Evolutionary conservation across 2,329 filamentous ascomycete species (phyloP).

Genomic region (Penicillium hesseltinei): DNA sequence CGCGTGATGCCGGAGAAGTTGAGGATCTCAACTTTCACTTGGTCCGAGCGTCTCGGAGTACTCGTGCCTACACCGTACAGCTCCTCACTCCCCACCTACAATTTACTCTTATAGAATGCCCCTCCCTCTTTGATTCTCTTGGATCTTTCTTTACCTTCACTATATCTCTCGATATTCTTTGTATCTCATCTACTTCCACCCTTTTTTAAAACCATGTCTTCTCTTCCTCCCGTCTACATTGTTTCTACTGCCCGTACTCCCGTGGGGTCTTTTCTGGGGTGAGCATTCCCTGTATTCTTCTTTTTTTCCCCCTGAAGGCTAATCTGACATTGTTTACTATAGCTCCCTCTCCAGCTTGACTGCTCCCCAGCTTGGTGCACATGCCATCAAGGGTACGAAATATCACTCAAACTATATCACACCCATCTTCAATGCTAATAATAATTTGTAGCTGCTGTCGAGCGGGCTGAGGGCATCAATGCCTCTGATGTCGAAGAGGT

Average conservation of each 20-base stretch:
- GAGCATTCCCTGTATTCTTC: slow-evolving; percentile 33
- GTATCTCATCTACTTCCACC: background rate
- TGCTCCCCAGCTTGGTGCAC: slow-evolving; percentile 81
- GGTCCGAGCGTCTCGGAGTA: slow-evolving; percentile 22
- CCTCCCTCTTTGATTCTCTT: slow-evolving; percentile 4
- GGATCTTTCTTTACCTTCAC: background rate
- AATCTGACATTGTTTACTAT: slow-evolving; percentile 19
- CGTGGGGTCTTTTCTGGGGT: slow-evolving; percentile 93
- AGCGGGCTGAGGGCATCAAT: slow-evolving; percentile 82
- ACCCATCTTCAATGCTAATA: slow-evolving; percentile 13
- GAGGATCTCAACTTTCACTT: slow-evolving; percentile 25
- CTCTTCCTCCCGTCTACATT: slow-evolving; percentile 87
- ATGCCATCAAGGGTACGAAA: slow-evolving; percentile 81
- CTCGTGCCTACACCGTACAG: slow-evolving; percentile 30
- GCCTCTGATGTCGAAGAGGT: slow-evolving; percentile 90
- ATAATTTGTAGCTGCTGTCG: slow-evolving; percentile 64
- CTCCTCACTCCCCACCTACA: slow-evolving; percentile 23
- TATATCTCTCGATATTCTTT: background rate
- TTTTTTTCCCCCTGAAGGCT: background rate
- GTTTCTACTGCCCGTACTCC: slow-evolving; percentile 89
- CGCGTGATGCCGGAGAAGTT: slow-evolving; percentile 21
- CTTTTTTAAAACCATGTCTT: slow-evolving; percentile 58
- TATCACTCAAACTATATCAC: background rate
- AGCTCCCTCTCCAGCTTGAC: slow-evolving; percentile 86
- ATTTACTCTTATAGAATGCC: slow-evolving; percentile 12